phyloP scores from a whole-genome alignment of 208 protist species.

The Hexamita inflata region DNA sequence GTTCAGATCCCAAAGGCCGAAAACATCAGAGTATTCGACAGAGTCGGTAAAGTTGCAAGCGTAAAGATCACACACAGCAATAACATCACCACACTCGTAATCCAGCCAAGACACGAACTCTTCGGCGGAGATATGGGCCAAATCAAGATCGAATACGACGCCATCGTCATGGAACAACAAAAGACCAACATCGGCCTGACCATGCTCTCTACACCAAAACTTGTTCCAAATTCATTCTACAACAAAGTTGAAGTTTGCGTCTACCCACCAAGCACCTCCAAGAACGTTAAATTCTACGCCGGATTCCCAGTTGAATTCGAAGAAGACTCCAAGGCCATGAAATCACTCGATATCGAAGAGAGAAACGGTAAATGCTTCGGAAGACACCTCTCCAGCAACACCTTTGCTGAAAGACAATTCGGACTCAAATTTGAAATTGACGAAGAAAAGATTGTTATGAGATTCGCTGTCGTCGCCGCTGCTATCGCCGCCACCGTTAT shows the following conservation, averaged over 20 bases:
- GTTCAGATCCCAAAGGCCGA: neutral
- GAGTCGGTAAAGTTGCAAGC: neutral
- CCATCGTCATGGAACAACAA: neutral
- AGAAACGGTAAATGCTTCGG: neutral
- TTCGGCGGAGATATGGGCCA: neutral
- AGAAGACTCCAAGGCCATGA: neutral
- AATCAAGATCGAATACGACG: neutral
- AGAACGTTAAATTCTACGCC: neutral
- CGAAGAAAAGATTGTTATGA: neutral
- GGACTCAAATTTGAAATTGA: neutral
- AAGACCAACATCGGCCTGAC: neutral
- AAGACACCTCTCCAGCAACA: neutral
- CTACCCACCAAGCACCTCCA: neutral
- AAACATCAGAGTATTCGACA: neutral
- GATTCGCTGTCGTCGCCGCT: neutral
- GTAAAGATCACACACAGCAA: neutral
- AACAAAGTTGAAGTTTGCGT: neutral
- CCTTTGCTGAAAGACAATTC: neutral
- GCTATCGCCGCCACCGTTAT: neutral
- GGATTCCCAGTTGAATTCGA: neutral
- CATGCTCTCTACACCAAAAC: neutral
- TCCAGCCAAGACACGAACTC: neutral
- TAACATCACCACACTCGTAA: neutral
- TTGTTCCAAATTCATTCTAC: neutral
- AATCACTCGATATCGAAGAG: neutral